Evolutionary conservation across 1,284 basidiomycete species (phyloP).

Genomic region (Polyporus tsugae): DNA sequence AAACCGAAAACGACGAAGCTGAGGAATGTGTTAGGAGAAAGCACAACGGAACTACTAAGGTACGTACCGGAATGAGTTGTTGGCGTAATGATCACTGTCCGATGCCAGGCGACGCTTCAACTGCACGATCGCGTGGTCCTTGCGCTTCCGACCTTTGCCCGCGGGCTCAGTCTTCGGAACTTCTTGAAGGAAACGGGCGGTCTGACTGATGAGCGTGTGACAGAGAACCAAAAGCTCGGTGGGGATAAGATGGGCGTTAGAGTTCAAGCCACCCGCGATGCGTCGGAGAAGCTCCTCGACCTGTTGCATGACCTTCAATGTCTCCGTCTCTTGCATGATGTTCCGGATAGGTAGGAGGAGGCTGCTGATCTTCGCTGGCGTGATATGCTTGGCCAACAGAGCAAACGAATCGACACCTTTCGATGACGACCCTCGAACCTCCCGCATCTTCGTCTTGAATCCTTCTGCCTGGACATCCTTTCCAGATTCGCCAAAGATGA

Average conservation of each 20-base stretch:
- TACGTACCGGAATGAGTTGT: constrained; percentile 82
- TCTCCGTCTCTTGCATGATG: constrained; percentile 89
- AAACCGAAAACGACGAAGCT: constrained; percentile 95
- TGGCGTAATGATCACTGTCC: constrained; percentile 77
- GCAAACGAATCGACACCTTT: constrained; percentile 88
- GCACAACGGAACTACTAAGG: constrained; percentile 7
- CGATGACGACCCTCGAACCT: constrained; percentile 83
- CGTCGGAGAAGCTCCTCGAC: constrained; percentile 92
- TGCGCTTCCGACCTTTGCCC: constrained; percentile 48
- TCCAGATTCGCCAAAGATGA: constrained; percentile 94
- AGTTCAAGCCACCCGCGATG: constrained; percentile 86
- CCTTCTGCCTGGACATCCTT: constrained; percentile 91
- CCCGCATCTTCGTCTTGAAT: constrained; percentile 94
- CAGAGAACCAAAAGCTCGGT: constrained; percentile 84
- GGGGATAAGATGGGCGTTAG: constrained; percentile 79
- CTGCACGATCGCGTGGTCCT: constrained; percentile 79
- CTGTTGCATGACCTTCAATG: constrained; percentile 82
- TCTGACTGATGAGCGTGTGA: constrained; percentile 91
- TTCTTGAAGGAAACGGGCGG: constrained; percentile 83
- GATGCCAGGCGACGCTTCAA: constrained; percentile 70
- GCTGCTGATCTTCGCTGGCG: constrained; percentile 78
- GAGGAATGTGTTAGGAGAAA: constrained; percentile 25
- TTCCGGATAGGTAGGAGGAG: constrained; percentile 85
- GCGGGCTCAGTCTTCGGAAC: constrained; percentile 48
- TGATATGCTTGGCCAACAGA: constrained; percentile 80